Percentiles rank a stretch among this genome's conserved stretches.
phyloP scores from a whole-genome alignment of 495 filamentous ascomycete species.

The Lasiosphaeria hispida region DNA sequence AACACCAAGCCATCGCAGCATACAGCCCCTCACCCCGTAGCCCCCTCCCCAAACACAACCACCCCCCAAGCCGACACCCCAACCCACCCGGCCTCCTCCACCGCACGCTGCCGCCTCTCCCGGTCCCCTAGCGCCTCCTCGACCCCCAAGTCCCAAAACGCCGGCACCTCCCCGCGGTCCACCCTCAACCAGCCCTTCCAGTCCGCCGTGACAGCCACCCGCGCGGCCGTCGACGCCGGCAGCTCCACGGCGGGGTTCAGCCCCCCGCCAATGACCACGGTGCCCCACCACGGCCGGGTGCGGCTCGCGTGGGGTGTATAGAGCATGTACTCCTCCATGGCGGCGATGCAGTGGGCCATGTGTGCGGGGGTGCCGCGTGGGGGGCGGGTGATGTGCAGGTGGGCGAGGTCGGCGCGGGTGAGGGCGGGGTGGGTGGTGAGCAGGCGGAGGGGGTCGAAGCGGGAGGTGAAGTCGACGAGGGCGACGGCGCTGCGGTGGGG shows the following conservation, averaged over 20 bases:
- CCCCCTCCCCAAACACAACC: slow-evolving; percentile 21
- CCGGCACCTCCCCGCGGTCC: slow-evolving; percentile 37
- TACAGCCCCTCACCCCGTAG: neutral
- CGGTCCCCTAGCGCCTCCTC: slow-evolving; percentile 23
- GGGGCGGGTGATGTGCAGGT: slow-evolving; percentile 43
- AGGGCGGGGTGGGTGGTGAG: slow-evolving; percentile 10
- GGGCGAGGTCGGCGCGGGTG: slow-evolving; percentile 29
- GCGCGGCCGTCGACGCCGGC: slow-evolving; percentile 16
- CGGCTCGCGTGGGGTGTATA: slow-evolving; percentile 43
- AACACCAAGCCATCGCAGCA: neutral
- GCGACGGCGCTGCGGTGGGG: slow-evolving; percentile 57
- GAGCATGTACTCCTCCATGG: slow-evolving; percentile 47
- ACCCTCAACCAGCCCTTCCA: slow-evolving; percentile 52
- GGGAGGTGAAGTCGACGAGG: slow-evolving; percentile 67
- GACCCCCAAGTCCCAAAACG: slow-evolving; percentile 17
- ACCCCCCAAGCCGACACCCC: slow-evolving; percentile 28
- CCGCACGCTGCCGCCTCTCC: slow-evolving; percentile 19
- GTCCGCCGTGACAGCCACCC: slow-evolving; percentile 33
- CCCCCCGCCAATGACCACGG: slow-evolving; percentile 42
- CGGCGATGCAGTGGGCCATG: slow-evolving; percentile 27
- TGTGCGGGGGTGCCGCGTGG: slow-evolving; percentile 17
- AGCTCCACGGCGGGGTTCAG: slow-evolving; percentile 3
- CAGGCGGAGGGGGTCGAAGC: slow-evolving; percentile 63
- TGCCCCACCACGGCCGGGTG: slow-evolving; percentile 50
- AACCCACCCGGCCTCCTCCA: slow-evolving; percentile 27